Conservation (phyloP, 2,329 filamentous ascomycete species). For the Neurospora sp. region DNA sequence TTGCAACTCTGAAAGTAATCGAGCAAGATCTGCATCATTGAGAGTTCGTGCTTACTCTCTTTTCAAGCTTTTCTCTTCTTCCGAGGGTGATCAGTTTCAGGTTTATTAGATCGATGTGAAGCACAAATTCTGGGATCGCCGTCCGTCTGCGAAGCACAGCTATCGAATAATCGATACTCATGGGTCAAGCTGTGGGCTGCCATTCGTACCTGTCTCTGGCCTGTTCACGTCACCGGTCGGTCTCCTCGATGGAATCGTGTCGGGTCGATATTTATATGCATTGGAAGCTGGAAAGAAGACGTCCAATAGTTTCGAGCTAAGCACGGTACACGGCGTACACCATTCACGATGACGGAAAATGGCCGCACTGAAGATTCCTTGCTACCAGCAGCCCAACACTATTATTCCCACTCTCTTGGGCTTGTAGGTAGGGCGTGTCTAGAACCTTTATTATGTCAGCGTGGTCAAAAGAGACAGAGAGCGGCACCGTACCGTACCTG, state of each 20-base stretch:
- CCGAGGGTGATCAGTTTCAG: not conserved
- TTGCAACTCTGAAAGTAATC: not conserved
- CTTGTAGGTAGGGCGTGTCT: not conserved
- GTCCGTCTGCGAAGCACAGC: not conserved
- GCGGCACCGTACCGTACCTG: not conserved
- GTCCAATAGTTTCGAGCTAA: not conserved
- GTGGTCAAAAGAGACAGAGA: not conserved
- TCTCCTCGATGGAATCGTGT: not conserved
- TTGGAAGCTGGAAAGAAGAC: not conserved
- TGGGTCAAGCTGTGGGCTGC: not conserved
- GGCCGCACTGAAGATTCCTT: not conserved
- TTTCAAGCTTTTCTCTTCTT: not conserved
- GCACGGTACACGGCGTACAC: not conserved
- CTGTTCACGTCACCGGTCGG: not conserved
- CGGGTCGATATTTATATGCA: not conserved
- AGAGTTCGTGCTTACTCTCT: not conserved
- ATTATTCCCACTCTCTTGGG: not conserved
- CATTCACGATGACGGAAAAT: not conserved
- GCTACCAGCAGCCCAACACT: not conserved
- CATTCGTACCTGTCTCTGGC: not conserved
- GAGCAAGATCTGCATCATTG: not conserved
- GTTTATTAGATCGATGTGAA: not conserved
- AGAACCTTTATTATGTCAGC: not conserved
- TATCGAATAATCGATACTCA: not conserved
- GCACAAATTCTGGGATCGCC: not conserved